Evolutionary conservation across 2,329 filamentous ascomycete genomes (phyloP), one percentile per base, ranked within the genome.

Genomic region (Fusarium guadeloupense): DNA sequence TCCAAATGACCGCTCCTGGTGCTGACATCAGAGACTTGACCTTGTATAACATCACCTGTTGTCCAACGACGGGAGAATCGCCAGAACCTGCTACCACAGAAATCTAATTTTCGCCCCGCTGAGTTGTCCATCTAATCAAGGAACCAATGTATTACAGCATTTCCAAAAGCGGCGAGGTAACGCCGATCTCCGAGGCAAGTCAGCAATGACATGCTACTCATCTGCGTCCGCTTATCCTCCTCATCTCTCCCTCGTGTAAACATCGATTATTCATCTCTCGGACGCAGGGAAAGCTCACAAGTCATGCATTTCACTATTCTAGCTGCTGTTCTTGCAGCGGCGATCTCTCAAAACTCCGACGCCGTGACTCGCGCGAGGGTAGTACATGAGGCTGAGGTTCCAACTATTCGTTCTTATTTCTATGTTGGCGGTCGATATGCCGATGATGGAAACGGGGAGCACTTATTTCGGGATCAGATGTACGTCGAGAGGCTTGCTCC

Each of bases 401-500:
- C 66, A 4, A 48, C 65, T 41, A 35, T 58, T 16, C 63, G 66
- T 5, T 54, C 63, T 3, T 68, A 45, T 20, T 68, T 68, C 25
- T 67, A 67, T 30, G 37, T 50, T 2, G 64, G 66, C 1, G 66
- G 66, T 0, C 40, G 21, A 4, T 69, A 69, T n/a, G 66, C 63
- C 9, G 43, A 66, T 21, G 61, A 68, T 33, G 66, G 52, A 6
- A 28, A 62, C 1, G 63, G 58, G 1, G 61, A 64, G 1, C 66
- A 66, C 44, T 37, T 68, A 16, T 65, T 69, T 35, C 56, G 48
- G 6, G 66, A 65, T 21, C 66, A 68, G 25, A 69, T 69, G 66
- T 68, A 68, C 16, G 61, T 68, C 16, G 66, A 68, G 48, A 67
- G 67, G 37, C 47, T 68, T 9, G 37, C 46, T 3, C 64, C 66